Percentiles rank a stretch among this genome's conserved stretches.
phyloP scores from a whole-genome alignment of 495 filamentous ascomycete genomes.

The Bathelium albidoporum region DNA sequence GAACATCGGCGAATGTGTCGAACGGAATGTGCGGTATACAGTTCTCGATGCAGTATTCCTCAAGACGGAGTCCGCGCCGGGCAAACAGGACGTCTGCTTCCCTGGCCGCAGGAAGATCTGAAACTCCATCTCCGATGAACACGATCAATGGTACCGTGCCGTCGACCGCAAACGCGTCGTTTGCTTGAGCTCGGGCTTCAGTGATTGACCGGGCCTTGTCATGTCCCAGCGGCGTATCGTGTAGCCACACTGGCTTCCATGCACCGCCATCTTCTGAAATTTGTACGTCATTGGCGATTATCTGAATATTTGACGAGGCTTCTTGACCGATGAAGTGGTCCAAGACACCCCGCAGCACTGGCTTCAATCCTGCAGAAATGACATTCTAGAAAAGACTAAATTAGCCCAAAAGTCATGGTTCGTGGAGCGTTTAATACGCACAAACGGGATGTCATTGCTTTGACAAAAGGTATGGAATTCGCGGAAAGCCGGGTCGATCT shows the following conservation, averaged over 20 bases:
- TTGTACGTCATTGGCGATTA: constrained; percentile 60
- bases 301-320: constrained; percentile 49
- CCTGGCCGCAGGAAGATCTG: constrained; percentile 57
- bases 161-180: constrained; percentile 38
- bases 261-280: constrained; percentile 46
- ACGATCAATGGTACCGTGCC: constrained; percentile 57
- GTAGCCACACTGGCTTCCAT: not conserved
- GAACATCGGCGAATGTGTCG: constrained; percentile 55
- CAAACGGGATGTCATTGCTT: constrained; percentile 53
- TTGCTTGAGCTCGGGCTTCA: constrained; percentile 45
- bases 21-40: constrained; percentile 40
- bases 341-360: constrained; percentile 50
- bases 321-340: constrained; percentile 56
- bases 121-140: constrained; percentile 68
- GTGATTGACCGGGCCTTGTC: constrained; percentile 60
- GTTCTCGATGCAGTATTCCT: constrained; percentile 57
- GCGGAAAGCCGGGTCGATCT: constrained; percentile 57
- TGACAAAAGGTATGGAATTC: constrained; percentile 59
- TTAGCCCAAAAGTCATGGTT: not conserved
- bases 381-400: constrained; percentile 35
- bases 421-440: not conserved
- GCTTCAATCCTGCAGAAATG: constrained; percentile 63
- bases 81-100: constrained; percentile 68
- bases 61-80: constrained; percentile 49
- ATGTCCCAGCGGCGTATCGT: constrained; percentile 39